Base-by-base conservation (phyloP, 805 yeast species). In the Kregervanrija delftensis region DNA sequence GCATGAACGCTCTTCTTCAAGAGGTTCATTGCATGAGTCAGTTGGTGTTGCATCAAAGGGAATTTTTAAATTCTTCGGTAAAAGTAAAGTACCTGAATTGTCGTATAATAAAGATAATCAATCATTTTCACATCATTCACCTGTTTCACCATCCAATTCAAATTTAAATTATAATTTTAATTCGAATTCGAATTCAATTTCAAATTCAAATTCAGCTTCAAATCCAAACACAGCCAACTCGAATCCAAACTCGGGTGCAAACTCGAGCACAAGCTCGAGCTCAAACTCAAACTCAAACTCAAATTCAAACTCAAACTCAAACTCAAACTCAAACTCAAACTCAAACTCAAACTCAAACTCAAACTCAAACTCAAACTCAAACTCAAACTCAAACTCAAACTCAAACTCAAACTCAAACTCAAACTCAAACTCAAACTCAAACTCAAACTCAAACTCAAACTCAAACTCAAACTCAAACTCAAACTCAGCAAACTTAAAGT, bases 11-110 rank as follows among this genome's bases (percentile, higher is more conserved):
- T 46, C 58, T 5, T 47, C 59, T 32, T 58, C 66, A 8, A 56
- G 51, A 40, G 60, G 59, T 14, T 56, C 67, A 2, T 43, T 58
- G 4, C 50, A 54, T 14, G 64, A 61, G 15, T 41, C 33, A 33
- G 49, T 56, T 3, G 47, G 56, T 14, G 50, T 59, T 6, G 61
- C 64, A 10, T 59, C 61, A 33, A 58, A 60, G 15, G 49, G 62
- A 1, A 56, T 62, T 35, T 61, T 52, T 41, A 63, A 60, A 42
- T 60, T 63, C 42, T 63, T 63, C 40, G 56, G 59, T 6, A 60
- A 60, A 33, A 45, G 50, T 9, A 54, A 51, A 22, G 37, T 44
- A 3, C 32, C 51, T 4, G 58, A 56, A 3, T 16, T 39, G 9
- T 33, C 42, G 4, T 48, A 46, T 16, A 42, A 44, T 2, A 42